Conservation (phyloP, 148 eudicot species). For the Nepenthes gracilis region DNA sequence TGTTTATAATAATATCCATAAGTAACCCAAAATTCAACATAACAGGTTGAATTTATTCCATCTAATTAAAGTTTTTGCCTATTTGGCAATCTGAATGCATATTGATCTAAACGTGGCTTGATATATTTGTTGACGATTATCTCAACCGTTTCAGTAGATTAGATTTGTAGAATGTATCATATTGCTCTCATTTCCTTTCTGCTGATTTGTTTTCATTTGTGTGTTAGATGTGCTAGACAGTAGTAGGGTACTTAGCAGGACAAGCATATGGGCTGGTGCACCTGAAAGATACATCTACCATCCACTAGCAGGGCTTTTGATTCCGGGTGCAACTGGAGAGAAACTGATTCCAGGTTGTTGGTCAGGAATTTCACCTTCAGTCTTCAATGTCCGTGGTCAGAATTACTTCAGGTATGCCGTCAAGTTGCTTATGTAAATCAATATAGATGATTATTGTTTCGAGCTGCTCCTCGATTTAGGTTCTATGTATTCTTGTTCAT, state of each 20-base stretch:
- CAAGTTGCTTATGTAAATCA: too few relatives aligned
- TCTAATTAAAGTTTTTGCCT: too few relatives aligned
- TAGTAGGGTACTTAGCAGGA: slow-evolving; percentile 18
- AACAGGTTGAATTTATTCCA: too few relatives aligned
- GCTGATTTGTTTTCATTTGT: not conserved
- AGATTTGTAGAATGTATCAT: too few relatives aligned
- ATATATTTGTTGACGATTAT: too few relatives aligned
- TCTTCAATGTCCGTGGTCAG: slow-evolving; percentile 64
- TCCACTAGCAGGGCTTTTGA: slow-evolving; percentile 45
- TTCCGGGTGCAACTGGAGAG: slow-evolving; percentile 35
- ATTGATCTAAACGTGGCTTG: slow-evolving; percentile 1
- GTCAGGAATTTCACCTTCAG: slow-evolving; percentile 51
- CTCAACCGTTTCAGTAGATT: too few relatives aligned
- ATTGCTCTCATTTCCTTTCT: not conserved
- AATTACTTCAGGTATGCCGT: slow-evolving; percentile 50
- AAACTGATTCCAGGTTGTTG: slow-evolving; percentile 47
- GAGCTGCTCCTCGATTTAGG: not conserved
- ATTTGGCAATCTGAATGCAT: not conserved
- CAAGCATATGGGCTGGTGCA: slow-evolving; percentile 32
- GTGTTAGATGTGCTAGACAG: slow-evolving; percentile 17
- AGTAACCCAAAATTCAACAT: too few relatives aligned
- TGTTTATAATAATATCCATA: too few relatives aligned
- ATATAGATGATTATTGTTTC: too few relatives aligned
- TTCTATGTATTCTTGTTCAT: not conserved
- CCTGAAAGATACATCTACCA: slow-evolving; percentile 23